Evolutionary conservation across 2,329 filamentous ascomycete species (phyloP).

Genomic region (Lasiodiplodia sp.): DNA sequence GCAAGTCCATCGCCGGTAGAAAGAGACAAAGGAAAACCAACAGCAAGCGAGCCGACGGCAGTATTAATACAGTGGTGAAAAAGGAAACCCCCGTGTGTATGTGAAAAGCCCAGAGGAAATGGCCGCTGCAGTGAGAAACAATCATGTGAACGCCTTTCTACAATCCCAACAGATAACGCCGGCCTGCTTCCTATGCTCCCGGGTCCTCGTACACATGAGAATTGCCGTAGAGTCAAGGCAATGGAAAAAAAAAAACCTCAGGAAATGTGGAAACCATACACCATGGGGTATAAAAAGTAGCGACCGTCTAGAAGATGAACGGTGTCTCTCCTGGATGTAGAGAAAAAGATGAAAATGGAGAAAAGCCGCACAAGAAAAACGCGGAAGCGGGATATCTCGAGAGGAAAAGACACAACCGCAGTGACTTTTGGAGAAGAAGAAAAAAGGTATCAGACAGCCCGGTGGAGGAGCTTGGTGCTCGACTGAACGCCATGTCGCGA

Average conservation of each 20-base stretch:
- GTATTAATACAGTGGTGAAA: conserved; percentile 28
- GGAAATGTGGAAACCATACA: conserved; percentile 25
- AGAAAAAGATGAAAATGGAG: conserved; percentile 1
- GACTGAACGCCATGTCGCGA: conserved; percentile 18
- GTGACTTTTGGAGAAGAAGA: conserved; percentile 22
- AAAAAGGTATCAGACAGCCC: background rate
- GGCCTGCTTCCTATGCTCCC: conserved; percentile 19
- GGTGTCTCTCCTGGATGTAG: conserved; percentile 26
- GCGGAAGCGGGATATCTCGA: conserved; percentile 31
- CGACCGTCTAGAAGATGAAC: conserved; percentile 34
- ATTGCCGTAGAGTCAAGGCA: conserved; percentile 16
- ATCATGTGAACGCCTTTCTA: conserved; percentile 24
- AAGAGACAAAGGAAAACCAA: conserved; percentile 17
- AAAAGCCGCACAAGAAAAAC: conserved; percentile 15
- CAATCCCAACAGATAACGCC: conserved; percentile 23
- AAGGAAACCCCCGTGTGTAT: conserved; percentile 8
- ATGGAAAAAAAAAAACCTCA: conserved; percentile 8
- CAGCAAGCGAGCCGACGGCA: conserved; percentile 12
- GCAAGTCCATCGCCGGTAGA: conserved; percentile 28
- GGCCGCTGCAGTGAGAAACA: conserved; percentile 16
- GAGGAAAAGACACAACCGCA: conserved; percentile 27
- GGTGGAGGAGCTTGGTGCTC: conserved; percentile 13
- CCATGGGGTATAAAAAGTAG: conserved; percentile 34
- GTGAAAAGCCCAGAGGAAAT: conserved; percentile 10
- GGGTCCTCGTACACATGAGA: conserved; percentile 16